Evolutionary conservation across 2,329 filamentous ascomycete species (phyloP), one percentile per base, ranked within the genome.

Genomic region (Didymellaceae sp.): DNA sequence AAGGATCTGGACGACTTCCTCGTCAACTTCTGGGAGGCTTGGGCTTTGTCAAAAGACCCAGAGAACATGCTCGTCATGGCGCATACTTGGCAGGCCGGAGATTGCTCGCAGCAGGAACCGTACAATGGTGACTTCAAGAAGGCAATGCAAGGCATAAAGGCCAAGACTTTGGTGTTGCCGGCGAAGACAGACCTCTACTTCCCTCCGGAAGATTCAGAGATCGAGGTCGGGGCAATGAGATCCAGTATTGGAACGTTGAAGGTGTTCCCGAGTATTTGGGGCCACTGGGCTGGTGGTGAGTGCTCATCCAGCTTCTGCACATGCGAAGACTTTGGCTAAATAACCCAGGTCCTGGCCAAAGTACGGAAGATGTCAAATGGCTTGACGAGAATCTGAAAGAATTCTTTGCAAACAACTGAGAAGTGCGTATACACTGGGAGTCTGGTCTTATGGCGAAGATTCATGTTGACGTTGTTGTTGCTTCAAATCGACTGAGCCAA

Each of bases 151-250:
- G 80, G 77, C 2, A 91, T 93, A 70, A 88, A 87, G 67, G 86
- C 88, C 1, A 89, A 85, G 61, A 85, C 83, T 0, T 73, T 93
- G 32, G 86, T 93, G 3, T 70, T 92, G 11, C 89, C 90, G 0
- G 75, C 78, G 17, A 84, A 88, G 66, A 91, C 88, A 0, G 90
- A 93, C 66, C 77, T 93, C 4, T 93, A 93, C 66, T 93, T 94
- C 58, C 87, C 89, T 78, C 88, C 88, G 0, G 89, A 92, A 62
- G 90, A 92, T 58, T 91, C 87, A 0, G 83, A 88, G 62, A 85
- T 86, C 47, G 90, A 94, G 64, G 86, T 92, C 18, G 68, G 68
- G 38, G 82, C 79, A 52, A 87, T 87, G 85, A 76, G 71, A 22
- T 74, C 80, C 2, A 84, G 83, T 0, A 70, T 86, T 18, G 85